phyloP scores from a whole-genome alignment of 2,329 filamentous ascomycete genomes.

The Fusarium coicis region DNA sequence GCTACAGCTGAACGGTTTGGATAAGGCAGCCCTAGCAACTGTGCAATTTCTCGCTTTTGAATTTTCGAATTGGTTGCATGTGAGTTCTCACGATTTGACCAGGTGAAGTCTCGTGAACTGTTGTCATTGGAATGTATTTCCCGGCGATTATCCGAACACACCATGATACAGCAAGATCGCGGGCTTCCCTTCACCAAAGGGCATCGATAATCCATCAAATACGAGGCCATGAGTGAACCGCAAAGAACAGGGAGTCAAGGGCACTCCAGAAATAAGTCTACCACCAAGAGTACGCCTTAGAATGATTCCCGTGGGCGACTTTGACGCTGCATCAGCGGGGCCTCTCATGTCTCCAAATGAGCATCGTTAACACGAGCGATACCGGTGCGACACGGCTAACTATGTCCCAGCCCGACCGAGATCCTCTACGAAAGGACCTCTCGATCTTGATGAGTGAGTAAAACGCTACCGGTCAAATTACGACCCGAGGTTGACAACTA shows the following conservation, averaged over 20 bases:
- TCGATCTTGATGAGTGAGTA: constrained; percentile 80
- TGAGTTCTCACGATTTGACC: neutral
- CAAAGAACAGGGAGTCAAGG: constrained; percentile 45
- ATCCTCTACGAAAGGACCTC: constrained; percentile 79
- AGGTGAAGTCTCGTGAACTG: neutral
- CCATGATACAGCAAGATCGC: constrained; percentile 21
- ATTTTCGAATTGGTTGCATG: neutral
- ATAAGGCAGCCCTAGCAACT: too few relatives aligned
- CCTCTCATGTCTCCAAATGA: constrained; percentile 2
- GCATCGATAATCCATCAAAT: constrained; percentile 8
- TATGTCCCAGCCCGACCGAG: constrained; percentile 65
- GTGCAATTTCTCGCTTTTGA: neutral
- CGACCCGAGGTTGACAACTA: neutral
- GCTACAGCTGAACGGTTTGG: neutral
- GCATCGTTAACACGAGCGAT: constrained; percentile 2
- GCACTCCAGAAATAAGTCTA: constrained; percentile 52
- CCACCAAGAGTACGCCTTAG: constrained; percentile 50
- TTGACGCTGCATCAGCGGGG: neutral
- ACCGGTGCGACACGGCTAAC: constrained; percentile 23
- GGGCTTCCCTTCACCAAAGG: constrained; percentile 9
- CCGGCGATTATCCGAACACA: constrained; percentile 42
- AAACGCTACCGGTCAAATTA: neutral
- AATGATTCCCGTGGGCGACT: neutral
- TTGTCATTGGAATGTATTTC: neutral
- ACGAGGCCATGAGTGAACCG: constrained; percentile 45